phyloP scores from a whole-genome alignment of 106 monocot species.

The Vanilla planifolia region DNA sequence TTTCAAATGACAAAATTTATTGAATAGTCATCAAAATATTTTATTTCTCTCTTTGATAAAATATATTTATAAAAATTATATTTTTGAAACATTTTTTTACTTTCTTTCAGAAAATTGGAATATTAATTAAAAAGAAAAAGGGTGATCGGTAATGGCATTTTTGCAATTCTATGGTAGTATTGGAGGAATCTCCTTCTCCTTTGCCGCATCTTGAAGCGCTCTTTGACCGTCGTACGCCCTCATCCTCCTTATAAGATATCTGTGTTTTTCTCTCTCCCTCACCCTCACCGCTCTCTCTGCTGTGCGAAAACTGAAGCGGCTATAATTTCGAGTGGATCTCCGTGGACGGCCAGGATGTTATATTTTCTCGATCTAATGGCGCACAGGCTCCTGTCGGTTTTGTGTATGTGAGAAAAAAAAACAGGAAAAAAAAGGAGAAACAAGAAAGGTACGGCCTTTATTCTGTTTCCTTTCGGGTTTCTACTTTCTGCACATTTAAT shows the following conservation, averaged over 20 bases:
- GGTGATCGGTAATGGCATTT: no score
- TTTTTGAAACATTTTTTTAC: no score
- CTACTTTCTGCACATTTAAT: neutral
- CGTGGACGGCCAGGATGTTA: slow-evolving; percentile 25
- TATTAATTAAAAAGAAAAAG: neutral
- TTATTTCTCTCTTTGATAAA: no score
- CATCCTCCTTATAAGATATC: slow-evolving; percentile 4
- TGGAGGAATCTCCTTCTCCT: neutral
- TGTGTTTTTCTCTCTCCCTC: neutral
- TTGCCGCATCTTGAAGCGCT: neutral
- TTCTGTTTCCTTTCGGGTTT: neutral
- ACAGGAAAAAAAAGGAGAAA: neutral
- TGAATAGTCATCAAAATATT: no score
- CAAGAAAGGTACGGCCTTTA: neutral
- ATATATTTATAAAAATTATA: no score
- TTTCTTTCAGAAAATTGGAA: neutral
- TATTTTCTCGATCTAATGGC: slow-evolving; percentile 27
- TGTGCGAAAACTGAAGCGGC: neutral
- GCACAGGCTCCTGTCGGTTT: slow-evolving; percentile 12
- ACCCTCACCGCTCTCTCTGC: neutral
- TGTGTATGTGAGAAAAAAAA: neutral
- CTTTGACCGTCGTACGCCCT: slow-evolving; percentile 19
- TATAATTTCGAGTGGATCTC: neutral
- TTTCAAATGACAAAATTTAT: no score
- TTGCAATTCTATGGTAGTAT: neutral